Evolutionary conservation across 768 basidiomycete genomes (phyloP).

Genomic region (Auriscalpium vulgare): DNA sequence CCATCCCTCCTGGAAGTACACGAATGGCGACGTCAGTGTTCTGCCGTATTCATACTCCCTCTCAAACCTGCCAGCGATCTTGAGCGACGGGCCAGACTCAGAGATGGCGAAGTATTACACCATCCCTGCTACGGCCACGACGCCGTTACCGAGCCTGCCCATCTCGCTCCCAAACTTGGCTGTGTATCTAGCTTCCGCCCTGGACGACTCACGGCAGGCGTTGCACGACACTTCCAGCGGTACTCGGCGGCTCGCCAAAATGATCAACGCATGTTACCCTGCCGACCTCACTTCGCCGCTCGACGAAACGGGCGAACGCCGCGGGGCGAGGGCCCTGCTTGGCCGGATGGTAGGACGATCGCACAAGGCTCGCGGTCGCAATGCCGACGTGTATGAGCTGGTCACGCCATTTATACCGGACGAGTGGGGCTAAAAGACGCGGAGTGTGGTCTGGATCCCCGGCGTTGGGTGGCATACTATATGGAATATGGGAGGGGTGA

Average conservation of each 20-base stretch:
- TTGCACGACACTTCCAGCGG: conserved; percentile 52
- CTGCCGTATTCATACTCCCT: conserved; percentile 70
- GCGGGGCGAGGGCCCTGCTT: conserved; percentile 37
- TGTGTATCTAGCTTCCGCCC: conserved; percentile 61
- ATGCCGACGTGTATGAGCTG: conserved; percentile 75
- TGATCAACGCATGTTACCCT: conserved; percentile 62
- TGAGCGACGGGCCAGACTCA: conserved; percentile 58
- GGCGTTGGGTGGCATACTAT: not conserved
- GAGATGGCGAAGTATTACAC: conserved; percentile 61
- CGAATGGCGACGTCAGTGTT: conserved; percentile 50
- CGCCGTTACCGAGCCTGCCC: conserved; percentile 65
- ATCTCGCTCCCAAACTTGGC: conserved; percentile 72
- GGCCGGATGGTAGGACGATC: conserved; percentile 46
- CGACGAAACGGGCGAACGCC: conserved; percentile 36
- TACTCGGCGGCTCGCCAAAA: conserved; percentile 59
- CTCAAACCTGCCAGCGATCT: conserved; percentile 48
- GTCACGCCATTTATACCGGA: conserved; percentile 78
- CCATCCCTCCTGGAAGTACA: conserved; percentile 39
- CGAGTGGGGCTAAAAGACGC: conserved; percentile 49
- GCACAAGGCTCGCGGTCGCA: conserved; percentile 44
- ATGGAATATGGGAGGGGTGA: not conserved
- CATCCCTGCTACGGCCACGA: conserved; percentile 49
- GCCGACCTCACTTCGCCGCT: conserved; percentile 24
- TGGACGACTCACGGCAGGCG: conserved; percentile 61
- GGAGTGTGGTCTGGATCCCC: not conserved